Base-by-base conservation (phyloP, 2,329 filamentous ascomycete species). In the Colletotrichum spaethianum region DNA sequence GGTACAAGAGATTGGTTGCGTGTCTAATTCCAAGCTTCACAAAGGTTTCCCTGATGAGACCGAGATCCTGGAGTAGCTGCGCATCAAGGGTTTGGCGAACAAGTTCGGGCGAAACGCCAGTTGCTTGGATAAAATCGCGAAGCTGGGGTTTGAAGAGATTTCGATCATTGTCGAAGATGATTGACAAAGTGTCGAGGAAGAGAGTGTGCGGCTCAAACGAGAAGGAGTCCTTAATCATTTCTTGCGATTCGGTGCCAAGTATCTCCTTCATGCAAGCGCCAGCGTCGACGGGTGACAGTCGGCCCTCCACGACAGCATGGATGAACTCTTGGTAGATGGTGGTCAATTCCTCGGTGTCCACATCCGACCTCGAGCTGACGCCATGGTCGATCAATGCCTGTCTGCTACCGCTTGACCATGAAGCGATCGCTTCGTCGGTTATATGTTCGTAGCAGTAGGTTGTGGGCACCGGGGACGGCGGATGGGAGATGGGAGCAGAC, bases 1-100 rank as follows among this genome's bases (percentile, higher is more conserved):
- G 93, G 81, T 99, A 99, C 0, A 99, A 88, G 5, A 96, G 87
- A 77, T 98, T 97, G 9, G 96, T 99, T 60, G 95, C 93, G 78
- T 97, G 95, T 67, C 96, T 92, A 75, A 98, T 95, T 20, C 93
- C 93, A 79, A 96, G 91, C 75, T 92, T 92, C 69, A 89, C 87
- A 80, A 98, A 99, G 7, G 92, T 96, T n/a, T 93, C 91, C 61
- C 95, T 90, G 60, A 98, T 94, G 53, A 99, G 86, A 12, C 93
- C 93, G 18, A 98, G 84, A 36, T 92, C 88, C 77, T 93, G 90
- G 14, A 98, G 85, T 11, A 97, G 83, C 23, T 91, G 87, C 7
- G 91, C 90, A 75, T 99, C 96, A n/a, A 99, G 88, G 74, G 95
- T 90, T 73, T 93, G 89, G 67, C 96, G 93, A 88, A 98, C 92